Base-by-base conservation (phyloP, 2,329 filamentous ascomycete species). In the Colletotrichum agaves region DNA sequence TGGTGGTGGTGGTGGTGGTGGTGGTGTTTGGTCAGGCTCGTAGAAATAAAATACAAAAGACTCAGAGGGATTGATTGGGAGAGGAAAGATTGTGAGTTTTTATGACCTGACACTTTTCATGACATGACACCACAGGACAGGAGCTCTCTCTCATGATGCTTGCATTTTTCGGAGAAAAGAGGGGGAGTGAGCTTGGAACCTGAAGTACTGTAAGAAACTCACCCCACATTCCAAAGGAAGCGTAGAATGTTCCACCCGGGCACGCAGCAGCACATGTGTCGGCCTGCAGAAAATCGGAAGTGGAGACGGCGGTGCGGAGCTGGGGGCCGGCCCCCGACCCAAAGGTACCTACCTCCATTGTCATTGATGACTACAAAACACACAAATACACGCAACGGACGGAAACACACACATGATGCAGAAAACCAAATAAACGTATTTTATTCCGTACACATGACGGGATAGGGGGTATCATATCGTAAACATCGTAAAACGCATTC, bases 361-460 rank as follows among this genome's bases (percentile, higher is more conserved):
- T 27, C 23, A 27, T 27, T 27, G 23, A 27, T 44, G 58, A 53
- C 52, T 50, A 65, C 61, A 55, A 62, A 33, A 70, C 33, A 68
- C 17, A 56, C 37, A 8, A 59, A 75, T 59, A 71, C 65, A 71
- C 27, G 27, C 27, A 27, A 27, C 27, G 27, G 27, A 27, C 27
- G 27, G 27, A 63, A 69, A 47, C 41, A 47, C 3, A 64, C 60
- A 69, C 63, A 56, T 11, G 70, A 73, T 63, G 68, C 27, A 68
- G 73, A 72, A 70, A 63, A 72, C 70, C 69, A 72, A 72, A 58
- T 33, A 66, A 49, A 70, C 61, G 47, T 69, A 63, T 69, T 43
- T 67, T 47, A 69, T 67, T 63, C 59, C 58, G 55, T 64, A 64
- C 46, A 49, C 33, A 55, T 53, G 39, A 60, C 65, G 61, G 65